Evolutionary conservation across 208 protist genomes (phyloP).

Genomic region (Leishmania major): DNA sequence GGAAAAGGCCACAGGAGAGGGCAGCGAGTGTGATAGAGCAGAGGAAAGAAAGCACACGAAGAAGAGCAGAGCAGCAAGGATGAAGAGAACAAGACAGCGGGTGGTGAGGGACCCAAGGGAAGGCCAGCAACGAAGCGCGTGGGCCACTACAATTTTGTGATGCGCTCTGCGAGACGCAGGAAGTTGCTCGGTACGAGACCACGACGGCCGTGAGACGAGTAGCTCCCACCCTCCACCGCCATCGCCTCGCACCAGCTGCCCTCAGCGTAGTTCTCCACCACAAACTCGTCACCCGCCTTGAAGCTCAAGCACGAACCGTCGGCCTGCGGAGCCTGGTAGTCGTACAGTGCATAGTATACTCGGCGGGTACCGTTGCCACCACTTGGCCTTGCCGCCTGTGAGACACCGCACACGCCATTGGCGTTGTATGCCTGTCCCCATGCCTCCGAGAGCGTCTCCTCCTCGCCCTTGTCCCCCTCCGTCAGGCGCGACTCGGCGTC

Average conservation of each 20-base stretch:
- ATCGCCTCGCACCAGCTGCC: conserved; percentile 74
- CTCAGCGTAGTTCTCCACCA: conserved; percentile 74
- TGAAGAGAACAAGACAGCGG: not conserved
- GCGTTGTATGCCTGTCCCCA: conserved; percentile 11
- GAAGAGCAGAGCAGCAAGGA: not conserved
- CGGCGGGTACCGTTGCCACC: conserved; percentile 21
- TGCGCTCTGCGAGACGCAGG: conserved; percentile 55
- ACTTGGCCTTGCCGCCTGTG: conserved; percentile 9
- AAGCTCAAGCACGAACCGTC: conserved; percentile 64
- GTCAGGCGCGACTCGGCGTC: conserved; percentile 67
- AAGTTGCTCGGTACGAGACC: conserved; percentile 83
- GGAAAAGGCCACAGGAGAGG: not conserved
- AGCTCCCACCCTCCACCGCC: conserved; percentile 27
- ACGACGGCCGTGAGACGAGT: conserved; percentile 19
- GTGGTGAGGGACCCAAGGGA: not conserved
- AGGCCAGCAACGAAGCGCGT: not conserved
- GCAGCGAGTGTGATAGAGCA: not conserved
- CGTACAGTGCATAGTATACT: conserved; percentile 72
- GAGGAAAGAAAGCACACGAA: not conserved
- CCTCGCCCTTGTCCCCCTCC: conserved; percentile 16
- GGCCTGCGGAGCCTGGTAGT: conserved; percentile 51
- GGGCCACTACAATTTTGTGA: conserved; percentile 39
- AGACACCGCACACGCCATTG: conserved; percentile 13
- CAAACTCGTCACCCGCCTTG: conserved; percentile 80
- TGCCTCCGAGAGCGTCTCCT: conserved; percentile 27